Base-by-base conservation (phyloP, 2,329 filamentous ascomycete genomes). In the Pseudocercospora pini-densiflorae region DNA sequence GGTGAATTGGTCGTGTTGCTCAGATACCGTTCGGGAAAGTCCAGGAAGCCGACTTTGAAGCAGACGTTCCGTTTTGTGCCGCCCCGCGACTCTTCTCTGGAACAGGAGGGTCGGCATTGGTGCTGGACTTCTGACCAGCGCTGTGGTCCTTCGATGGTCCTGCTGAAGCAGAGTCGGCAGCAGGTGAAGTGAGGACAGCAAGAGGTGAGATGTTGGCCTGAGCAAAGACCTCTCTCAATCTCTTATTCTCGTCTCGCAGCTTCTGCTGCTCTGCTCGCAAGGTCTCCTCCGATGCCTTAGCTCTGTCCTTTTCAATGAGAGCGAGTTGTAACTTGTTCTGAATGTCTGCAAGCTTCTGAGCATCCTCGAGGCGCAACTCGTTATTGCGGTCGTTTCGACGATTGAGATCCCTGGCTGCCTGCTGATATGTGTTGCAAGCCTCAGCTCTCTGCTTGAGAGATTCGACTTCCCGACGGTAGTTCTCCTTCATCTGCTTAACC, bases 401-500 rank as follows among this genome's bases (percentile, higher is more conserved):
- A 8, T 21, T 55, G 14, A 66, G 29, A 16, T 19, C 16, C 21
- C 43, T 45, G 3, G 14, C 24, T 1, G n/a, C 2, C 3, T 57
- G 60, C 49, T 63, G 64, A 12, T 3, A 36, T 16, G 10, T 10
- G n/a, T 63, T 61, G 14, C 66, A 59, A 1, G 59, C 45, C 3
- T 49, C 7, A 10, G 61, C 61, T 24, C 47, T 54, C n/a, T 67
- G 33, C 8, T 67, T 59, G n/a, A 49, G 58, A 9, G 63, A 59
- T 7, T 27, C 16, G 16, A 53, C 43, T 24, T 57, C 57, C 5
- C 58, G 19, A 10, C 59, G 16, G 54, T 62, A 61, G 12, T 65
- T 62, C 27, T 62, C 54, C 12, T 59, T 51, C 43, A 62, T 58
- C 29, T 62, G 45, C 21, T 67, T n/a, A n/a, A n/a, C n/a, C n/a